Conservation (phyloP, 768 basidiomycete species). For the Termitomyces eurrhizus region DNA sequence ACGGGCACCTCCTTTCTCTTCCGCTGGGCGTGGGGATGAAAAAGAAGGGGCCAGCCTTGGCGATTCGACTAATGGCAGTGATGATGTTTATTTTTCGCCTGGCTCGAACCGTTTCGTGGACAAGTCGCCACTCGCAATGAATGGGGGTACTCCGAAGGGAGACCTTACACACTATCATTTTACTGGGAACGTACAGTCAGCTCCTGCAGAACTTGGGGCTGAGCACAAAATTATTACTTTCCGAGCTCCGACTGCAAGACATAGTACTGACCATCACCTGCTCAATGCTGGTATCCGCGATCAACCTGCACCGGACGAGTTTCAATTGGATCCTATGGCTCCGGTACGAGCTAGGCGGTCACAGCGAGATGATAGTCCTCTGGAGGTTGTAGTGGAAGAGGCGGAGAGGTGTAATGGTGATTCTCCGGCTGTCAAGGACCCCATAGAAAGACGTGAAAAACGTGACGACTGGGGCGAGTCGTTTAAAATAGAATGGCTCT, state of each 20-base stretch:
- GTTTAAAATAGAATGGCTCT: slow-evolving; percentile 84
- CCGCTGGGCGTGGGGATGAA: slow-evolving; percentile 12
- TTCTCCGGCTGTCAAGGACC: slow-evolving; percentile 12
- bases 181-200: slow-evolving; percentile 30
- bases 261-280: slow-evolving; percentile 30
- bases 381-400: slow-evolving; percentile 24
- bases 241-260: slow-evolving; percentile 20
- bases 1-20: slow-evolving; percentile 23
- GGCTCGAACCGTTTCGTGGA: slow-evolving; percentile 35
- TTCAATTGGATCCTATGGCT: slow-evolving; percentile 37
- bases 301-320: slow-evolving; percentile 11
- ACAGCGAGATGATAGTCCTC: slow-evolving; percentile 5
- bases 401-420: slow-evolving; percentile 16
- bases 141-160: neutral
- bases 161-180: neutral
- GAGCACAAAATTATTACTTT: slow-evolving; percentile 26
- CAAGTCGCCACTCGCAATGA: slow-evolving; percentile 36
- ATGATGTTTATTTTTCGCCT: slow-evolving; percentile 28
- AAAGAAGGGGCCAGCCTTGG: slow-evolving; percentile 12
- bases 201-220: slow-evolving; percentile 50
- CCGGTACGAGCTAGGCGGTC: slow-evolving; percentile 33
- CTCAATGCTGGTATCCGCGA: neutral
- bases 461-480: slow-evolving; percentile 85
- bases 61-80: neutral
- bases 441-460: slow-evolving; percentile 1